Base-by-base conservation (phyloP, 305 asterid species). In the Solanum hybrid region DNA sequence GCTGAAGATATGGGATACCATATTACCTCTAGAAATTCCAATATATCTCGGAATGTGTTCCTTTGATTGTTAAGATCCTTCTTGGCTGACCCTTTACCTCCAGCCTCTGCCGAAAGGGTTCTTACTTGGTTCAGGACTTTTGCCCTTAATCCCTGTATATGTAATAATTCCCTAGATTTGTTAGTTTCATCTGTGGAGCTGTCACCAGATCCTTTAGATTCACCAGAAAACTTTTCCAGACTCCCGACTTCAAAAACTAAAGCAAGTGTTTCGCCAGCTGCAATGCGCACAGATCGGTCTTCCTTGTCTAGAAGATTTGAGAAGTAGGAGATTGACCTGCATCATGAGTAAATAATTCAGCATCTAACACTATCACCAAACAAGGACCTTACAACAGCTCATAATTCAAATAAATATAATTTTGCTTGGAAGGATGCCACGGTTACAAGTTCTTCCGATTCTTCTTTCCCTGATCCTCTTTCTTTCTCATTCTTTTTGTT, bases 221-320 rank as follows among this genome's bases (percentile, higher is more conserved):
- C 98, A 82, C 92, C 94, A 87, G 93, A 93, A 92, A 96, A 95
- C 87, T 96, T 96, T 86, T 96, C 99, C 88, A 97, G 92, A 93
- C 93, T 94, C 71, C 98, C 98, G 3, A 92, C 85, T 94, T 97
- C 99, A 90, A 95, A 97, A 37, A 97, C 95, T 90, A 97, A 89
- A 64, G 99, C 98, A 90, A 97, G 98, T 67, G 98, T 97, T 94
- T 97, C 99, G 78, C 99, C 99, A 88, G 97, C 98, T 77, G 97
- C 97, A 86, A 97, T 97, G 82, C 99, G 97, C 33, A 97, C 92
- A 40, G 93, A 87, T 92, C 99, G 92, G 90, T 97, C 98, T 78
- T 97, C 99, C 95, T 94, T 97, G 80, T 97, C 99, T 92, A 97
- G 95, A 86, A 95, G 91, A 73, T 96, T 93, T 57, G 97, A 95